phyloP scores from a whole-genome alignment of 306 rosid genomes.

The Senna siamea region DNA sequence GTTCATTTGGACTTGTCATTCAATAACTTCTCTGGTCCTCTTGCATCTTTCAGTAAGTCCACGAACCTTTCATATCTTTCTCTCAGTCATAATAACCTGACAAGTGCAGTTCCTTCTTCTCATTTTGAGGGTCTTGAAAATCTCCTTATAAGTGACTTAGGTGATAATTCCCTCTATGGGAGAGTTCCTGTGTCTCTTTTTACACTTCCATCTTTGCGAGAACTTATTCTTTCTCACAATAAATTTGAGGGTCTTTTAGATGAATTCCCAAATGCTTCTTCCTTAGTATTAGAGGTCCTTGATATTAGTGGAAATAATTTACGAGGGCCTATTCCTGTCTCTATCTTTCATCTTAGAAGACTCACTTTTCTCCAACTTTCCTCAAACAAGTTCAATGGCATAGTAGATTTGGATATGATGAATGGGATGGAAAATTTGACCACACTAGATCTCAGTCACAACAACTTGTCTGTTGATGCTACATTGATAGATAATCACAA shows the following conservation, averaged over 20 bases:
- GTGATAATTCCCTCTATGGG: conserved; percentile 32
- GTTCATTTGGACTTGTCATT: conserved; percentile 39
- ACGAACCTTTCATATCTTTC: conserved; percentile 34
- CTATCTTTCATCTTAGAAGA: conserved; percentile 33
- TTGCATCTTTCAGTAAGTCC: conserved; percentile 40
- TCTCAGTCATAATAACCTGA: conserved; percentile 26
- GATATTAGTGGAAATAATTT: conserved; percentile 52
- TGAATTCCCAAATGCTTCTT: conserved; percentile 27
- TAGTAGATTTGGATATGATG: conserved; percentile 26
- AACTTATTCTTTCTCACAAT: conserved; percentile 25
- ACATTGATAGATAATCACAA: background rate
- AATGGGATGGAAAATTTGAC: conserved; percentile 32
- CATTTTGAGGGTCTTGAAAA: conserved; percentile 31
- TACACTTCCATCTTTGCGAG: conserved; percentile 32
- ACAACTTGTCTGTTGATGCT: conserved; percentile 39
- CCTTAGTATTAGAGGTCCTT: conserved; percentile 35
- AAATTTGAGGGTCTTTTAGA: conserved; percentile 33
- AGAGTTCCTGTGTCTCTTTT: conserved; percentile 32
- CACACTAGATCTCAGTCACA: conserved; percentile 55
- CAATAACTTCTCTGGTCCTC: conserved; percentile 35
- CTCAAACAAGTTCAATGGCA: conserved; percentile 56
- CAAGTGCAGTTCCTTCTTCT: conserved; percentile 22
- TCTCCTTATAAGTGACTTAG: background rate
- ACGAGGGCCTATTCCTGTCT: conserved; percentile 47
- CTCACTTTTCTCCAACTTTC: conserved; percentile 51